Evolutionary conservation across 2,329 filamentous ascomycete genomes (phyloP).

Genomic region (Colletotrichum melonis): DNA sequence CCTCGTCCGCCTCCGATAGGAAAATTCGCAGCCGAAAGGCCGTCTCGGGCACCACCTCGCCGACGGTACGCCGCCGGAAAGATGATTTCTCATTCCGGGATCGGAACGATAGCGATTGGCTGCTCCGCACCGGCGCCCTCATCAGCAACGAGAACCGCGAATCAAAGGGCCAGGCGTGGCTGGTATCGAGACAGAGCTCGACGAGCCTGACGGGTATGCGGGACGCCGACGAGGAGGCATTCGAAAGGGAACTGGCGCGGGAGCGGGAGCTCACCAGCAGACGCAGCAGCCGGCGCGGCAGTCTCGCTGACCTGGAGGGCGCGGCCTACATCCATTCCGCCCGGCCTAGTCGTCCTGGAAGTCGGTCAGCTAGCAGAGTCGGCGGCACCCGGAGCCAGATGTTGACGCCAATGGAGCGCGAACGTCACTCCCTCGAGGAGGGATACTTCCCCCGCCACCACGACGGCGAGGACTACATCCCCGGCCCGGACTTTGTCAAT

Average conservation of each 20-base stretch:
- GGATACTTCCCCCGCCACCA: constrained; percentile 55
- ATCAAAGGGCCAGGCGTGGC: constrained; percentile 76
- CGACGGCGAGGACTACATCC: constrained; percentile 48
- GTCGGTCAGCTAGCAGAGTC: constrained; percentile 61
- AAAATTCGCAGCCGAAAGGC: constrained; percentile 38
- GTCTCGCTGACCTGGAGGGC: constrained; percentile 52
- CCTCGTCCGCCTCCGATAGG: constrained; percentile 34
- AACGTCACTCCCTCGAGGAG: constrained; percentile 48
- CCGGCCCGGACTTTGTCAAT: constrained; percentile 72
- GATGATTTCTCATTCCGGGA: constrained; percentile 41
- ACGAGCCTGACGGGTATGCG: constrained; percentile 67
- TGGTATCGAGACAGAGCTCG: constrained; percentile 73
- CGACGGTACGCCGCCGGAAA: constrained; percentile 37
- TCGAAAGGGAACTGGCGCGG: constrained; percentile 62
- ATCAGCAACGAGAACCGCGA: constrained; percentile 73
- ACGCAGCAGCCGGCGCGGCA: constrained; percentile 60
- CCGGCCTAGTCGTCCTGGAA: constrained; percentile 47
- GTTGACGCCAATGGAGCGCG: constrained; percentile 57
- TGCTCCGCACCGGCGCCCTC: constrained; percentile 71
- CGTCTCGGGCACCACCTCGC: constrained; percentile 47
- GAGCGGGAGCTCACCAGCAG: constrained; percentile 62
- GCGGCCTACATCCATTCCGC: constrained; percentile 37
- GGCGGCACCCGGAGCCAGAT: constrained; percentile 55
- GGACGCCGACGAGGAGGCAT: constrained; percentile 64
- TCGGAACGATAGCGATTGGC: constrained; percentile 70